Base-by-base conservation (phyloP, 306 rosid genomes). In the Gastrolobium villosum region DNA sequence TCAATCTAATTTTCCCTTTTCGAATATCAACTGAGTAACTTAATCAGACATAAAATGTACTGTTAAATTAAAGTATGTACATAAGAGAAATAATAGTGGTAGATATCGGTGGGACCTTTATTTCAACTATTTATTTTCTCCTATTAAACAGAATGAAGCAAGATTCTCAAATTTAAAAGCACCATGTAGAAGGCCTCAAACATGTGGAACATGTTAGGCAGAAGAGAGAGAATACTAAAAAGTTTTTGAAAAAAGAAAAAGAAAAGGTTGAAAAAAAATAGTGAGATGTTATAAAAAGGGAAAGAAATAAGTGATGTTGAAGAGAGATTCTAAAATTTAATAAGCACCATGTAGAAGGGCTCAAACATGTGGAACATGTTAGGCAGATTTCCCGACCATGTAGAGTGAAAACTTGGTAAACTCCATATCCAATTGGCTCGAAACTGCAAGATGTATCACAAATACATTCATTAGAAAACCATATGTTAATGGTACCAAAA, bases 161-260 rank as follows among this genome's bases (percentile, higher is more conserved):
- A 40, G 43, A 41, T 57, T 28, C 66, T 7, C 13, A 71, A 9
- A 52, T 70, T 15, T 53, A 70, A 26, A 4, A 54, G 15, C 75
- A 35, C 48, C 14, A 13, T 4, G 10, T 45, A 45, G 34, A 65
- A 43, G 30, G 32, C 7, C 61, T 32, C 46, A 49, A 49, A 49
- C 28, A 34, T 49, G 49, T 3, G n/a, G 37, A 68, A 32, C 10
- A 46, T 43, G 2, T 11, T 7, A 57, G 20, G 11, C 7, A 37
- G 65, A 53, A n/a, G n/a, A n/a, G n/a, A n/a, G n/a, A n/a, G n/a
- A n/a, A n/a, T n/a, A n/a, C n/a, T n/a, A n/a, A n/a, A n/a, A n/a
- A n/a, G n/a, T n/a, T n/a, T n/a, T n/a, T n/a, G n/a, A n/a, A n/a
- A n/a, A n/a, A n/a, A n/a, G n/a, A n/a, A n/a, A n/a, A n/a, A n/a